A percentile compares a stretch with the other conserved stretches of the same genome.
phyloP scores from a whole-genome alignment of 148 eudicot genomes.

The Selenicereus undatus region DNA sequence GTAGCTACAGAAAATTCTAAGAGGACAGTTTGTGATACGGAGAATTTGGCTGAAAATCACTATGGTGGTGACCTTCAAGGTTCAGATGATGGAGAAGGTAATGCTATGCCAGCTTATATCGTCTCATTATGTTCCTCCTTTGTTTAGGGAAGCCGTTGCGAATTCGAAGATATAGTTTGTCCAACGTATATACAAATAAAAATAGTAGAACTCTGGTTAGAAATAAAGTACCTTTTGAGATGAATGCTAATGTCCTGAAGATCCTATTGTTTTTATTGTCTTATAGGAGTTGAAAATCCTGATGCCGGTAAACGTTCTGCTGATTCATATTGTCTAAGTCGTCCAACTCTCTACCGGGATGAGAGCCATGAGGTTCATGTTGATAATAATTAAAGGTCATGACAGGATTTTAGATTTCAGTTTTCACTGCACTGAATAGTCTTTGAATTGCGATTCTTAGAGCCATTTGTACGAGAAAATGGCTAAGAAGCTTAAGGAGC shows the following conservation, averaged over 20 bases:
- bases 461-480: too few species aligned
- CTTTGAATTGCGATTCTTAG: too few species aligned
- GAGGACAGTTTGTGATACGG: slow-evolving; percentile 8
- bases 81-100: slow-evolving; percentile 16
- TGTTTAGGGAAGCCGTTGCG: too few species aligned
- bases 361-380: slow-evolving; percentile 6
- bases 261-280: slow-evolving; percentile 1
- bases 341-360: background rate
- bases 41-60: slow-evolving; percentile 17
- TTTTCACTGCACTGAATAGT: too few species aligned
- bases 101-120: slow-evolving; percentile 15
- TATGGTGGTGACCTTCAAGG: slow-evolving; percentile 12
- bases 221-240: background rate
- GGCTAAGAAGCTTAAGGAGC: slow-evolving; percentile 19
- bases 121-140: background rate
- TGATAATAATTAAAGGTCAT: slow-evolving; percentile 5
- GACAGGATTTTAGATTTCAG: background rate
- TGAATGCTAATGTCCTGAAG: slow-evolving; percentile 11
- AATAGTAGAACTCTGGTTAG: background rate
- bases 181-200: too few species aligned
- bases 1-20: slow-evolving; percentile 13
- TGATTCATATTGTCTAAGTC: too few species aligned
- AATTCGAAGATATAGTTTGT: too few species aligned
- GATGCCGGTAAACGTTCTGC: slow-evolving; percentile 5
- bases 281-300: slow-evolving; percentile 23